A percentile compares a stretch with the other conserved stretches of the same genome.
Evolutionary conservation across 495 filamentous ascomycete species (phyloP).

Genomic region (Cryomyces antarcticus): DNA sequence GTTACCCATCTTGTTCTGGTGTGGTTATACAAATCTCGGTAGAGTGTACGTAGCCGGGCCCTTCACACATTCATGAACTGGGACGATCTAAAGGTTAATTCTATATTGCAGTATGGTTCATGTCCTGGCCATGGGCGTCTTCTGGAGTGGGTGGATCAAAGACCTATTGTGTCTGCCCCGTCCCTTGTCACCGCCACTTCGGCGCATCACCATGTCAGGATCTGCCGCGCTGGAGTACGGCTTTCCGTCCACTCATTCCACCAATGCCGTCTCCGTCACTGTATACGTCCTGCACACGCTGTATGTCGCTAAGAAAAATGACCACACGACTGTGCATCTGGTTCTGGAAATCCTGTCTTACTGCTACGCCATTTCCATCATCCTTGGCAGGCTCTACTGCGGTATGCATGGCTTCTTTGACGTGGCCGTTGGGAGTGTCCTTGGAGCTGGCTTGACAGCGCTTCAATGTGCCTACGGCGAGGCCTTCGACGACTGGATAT

Average conservation of each 20-base stretch:
- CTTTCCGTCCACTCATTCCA: slow-evolving; percentile 90
- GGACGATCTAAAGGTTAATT: neutral
- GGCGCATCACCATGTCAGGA: slow-evolving; percentile 91
- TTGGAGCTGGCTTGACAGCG: slow-evolving; percentile 48
- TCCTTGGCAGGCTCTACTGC: slow-evolving; percentile 81
- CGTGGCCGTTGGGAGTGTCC: slow-evolving; percentile 51
- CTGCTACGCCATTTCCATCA: slow-evolving; percentile 73
- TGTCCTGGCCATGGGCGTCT: slow-evolving; percentile 73
- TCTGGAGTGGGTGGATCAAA: slow-evolving; percentile 84
- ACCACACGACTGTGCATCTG: slow-evolving; percentile 27
- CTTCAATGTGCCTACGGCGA: slow-evolving; percentile 54
- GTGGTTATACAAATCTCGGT: slow-evolving; percentile 59
- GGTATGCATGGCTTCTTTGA: slow-evolving; percentile 98
- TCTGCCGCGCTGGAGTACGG: slow-evolving; percentile 90
- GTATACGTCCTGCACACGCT: slow-evolving; percentile 59
- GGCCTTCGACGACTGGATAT: slow-evolving; percentile 43
- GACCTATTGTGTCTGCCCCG: slow-evolving; percentile 89
- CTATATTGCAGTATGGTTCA: slow-evolving; percentile 47
- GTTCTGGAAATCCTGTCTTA: slow-evolving; percentile 44
- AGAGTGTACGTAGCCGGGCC: slow-evolving; percentile 42
- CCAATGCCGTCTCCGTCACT: slow-evolving; percentile 87
- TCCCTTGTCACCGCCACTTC: slow-evolving; percentile 78
- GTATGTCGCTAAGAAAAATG: slow-evolving; percentile 29
- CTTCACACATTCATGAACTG: neutral
- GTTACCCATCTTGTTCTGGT: slow-evolving; percentile 89